phyloP scores from a whole-genome alignment of 352 stramenopile genomes.

The Globisporangium alternatum region DNA sequence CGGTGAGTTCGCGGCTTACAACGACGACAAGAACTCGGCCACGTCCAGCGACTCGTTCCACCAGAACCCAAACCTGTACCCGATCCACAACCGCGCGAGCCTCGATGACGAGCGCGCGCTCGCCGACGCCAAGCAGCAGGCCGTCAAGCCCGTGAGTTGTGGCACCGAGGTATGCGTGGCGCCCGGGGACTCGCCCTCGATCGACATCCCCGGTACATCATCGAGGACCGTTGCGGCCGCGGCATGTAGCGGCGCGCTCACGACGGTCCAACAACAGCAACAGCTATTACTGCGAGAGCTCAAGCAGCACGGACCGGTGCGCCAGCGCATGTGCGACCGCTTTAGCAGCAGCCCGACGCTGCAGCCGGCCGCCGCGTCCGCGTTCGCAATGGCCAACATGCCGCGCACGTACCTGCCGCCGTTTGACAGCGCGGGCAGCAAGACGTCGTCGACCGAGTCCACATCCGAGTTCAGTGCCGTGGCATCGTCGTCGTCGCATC shows the following conservation, averaged over 20 bases:
- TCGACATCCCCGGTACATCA: slow-evolving; percentile 14
- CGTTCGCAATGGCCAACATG: slow-evolving; percentile 1
- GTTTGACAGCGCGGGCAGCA: slow-evolving; percentile 19
- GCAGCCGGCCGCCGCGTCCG: neutral
- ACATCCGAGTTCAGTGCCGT: slow-evolving; percentile 11
- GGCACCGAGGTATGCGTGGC: slow-evolving; percentile 17
- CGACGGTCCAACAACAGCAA: neutral
- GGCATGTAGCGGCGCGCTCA: neutral
- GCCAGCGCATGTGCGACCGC: slow-evolving; percentile 21
- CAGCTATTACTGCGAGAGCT: neutral
- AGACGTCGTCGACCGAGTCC: slow-evolving; percentile 22
- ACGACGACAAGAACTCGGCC: slow-evolving; percentile 44
- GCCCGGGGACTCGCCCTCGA: slow-evolving; percentile 9
- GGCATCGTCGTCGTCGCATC: slow-evolving; percentile 3
- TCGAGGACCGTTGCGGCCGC: neutral
- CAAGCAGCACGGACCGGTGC: slow-evolving; percentile 6
- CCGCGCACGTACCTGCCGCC: slow-evolving; percentile 19
- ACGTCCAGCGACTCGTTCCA: slow-evolving; percentile 63
- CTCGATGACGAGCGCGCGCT: slow-evolving; percentile 22
- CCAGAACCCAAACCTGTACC: slow-evolving; percentile 44
- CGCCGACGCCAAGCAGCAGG: slow-evolving; percentile 29
- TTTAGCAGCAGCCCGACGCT: slow-evolving; percentile 11
- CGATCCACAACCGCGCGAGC: slow-evolving; percentile 21
- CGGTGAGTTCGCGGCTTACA: slow-evolving; percentile 44
- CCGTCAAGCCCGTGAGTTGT: neutral